Evolutionary conservation across 257 asterid genomes (phyloP).

Genomic region (Penstemon barbatus): DNA sequence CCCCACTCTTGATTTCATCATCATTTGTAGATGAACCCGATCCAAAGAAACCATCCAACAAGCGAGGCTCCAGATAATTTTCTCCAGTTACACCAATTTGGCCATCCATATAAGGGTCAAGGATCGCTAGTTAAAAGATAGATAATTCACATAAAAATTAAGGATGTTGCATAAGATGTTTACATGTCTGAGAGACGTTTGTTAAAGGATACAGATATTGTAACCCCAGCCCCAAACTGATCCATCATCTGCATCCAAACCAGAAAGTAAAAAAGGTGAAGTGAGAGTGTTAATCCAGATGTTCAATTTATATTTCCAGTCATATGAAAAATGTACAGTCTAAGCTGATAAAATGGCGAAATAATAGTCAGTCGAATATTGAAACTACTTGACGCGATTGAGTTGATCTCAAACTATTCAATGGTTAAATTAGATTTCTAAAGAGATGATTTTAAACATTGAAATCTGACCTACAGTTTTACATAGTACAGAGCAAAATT

Average conservation of each 20-base stretch:
- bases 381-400: background rate
- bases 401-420: background rate
- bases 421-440: background rate
- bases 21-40: constrained; percentile 44
- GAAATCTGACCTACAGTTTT: background rate
- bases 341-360: background rate
- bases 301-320: background rate
- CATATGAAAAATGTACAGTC: too few species aligned
- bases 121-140: constrained; percentile 29
- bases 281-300: background rate
- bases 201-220: constrained; percentile 76
- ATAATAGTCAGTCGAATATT: background rate
- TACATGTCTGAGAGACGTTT: constrained; percentile 11
- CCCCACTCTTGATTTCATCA: constrained; percentile 34
- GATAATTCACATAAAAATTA: constrained; percentile 1
- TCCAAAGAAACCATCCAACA: constrained; percentile 64
- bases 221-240: constrained; percentile 95
- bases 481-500: background rate
- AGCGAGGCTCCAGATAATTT: constrained; percentile 53
- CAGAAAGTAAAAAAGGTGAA: background rate
- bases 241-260: constrained; percentile 80
- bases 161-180: background rate
- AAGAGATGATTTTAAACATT: background rate
- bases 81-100: constrained; percentile 73
- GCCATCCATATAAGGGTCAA: constrained; percentile 71